These are phyloP conservation scores for Fusarium continuum DNA, from an alignment of 2,329 filamentous ascomycete genomes.

Conservation along the genomic window DNA sequence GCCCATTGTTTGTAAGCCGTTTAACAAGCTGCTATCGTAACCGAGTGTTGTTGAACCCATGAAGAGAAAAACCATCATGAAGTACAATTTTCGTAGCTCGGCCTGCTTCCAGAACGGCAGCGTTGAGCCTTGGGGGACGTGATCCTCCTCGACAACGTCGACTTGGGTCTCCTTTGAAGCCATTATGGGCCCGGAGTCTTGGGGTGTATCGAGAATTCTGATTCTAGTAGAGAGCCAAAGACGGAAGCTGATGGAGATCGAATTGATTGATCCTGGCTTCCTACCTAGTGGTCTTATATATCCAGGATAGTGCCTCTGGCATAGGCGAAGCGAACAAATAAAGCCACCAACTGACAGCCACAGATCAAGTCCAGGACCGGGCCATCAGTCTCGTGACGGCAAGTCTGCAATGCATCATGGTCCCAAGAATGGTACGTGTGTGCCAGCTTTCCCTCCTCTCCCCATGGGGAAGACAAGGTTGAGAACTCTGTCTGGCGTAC, in stretches of 20 bases:
- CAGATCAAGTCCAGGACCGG: background rate
- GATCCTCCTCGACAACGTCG: constrained; percentile 1
- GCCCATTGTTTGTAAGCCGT: constrained; percentile 37
- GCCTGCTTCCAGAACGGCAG: constrained; percentile 40
- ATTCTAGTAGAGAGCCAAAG: background rate
- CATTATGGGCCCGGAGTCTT: constrained; percentile 4
- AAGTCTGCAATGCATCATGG: background rate
- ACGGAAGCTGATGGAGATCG: background rate
- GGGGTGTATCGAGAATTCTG: background rate
- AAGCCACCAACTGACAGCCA: background rate
- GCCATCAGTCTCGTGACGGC: constrained; percentile 3
- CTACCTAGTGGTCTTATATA: background rate
- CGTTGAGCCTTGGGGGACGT: constrained; percentile 19
- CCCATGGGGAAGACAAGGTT: constrained; percentile 31
- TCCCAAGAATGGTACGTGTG: background rate
- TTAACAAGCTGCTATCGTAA: constrained; percentile 34
- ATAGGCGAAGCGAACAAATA: background rate
- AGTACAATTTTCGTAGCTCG: constrained; percentile 36
- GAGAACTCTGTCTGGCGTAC: background rate
- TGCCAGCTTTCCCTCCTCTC: background rate
- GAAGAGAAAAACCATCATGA: constrained; percentile 40
- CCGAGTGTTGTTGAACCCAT: constrained; percentile 38
- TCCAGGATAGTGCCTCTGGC: background rate
- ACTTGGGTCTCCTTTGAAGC: constrained; percentile 13
- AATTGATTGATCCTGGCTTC: background rate